phyloP scores from a whole-genome alignment of 148 eudicot species.

The Nyssa sinensis region DNA sequence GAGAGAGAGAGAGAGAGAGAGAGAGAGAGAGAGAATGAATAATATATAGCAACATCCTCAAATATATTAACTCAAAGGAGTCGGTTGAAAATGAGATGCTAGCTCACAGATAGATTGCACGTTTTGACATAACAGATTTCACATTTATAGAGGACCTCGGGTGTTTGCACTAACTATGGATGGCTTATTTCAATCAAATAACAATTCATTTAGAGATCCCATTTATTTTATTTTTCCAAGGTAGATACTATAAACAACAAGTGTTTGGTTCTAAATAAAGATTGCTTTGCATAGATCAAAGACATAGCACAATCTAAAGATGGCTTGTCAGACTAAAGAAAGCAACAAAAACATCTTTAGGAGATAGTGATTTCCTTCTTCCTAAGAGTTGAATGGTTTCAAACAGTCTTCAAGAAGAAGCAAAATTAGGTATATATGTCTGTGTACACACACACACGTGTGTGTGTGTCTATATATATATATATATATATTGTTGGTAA shows the following conservation, averaged over 20 bases:
- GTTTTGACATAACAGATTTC: background rate
- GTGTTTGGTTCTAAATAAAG: slow-evolving; percentile 1
- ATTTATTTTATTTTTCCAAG: background rate
- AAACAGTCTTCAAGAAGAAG: too few species aligned
- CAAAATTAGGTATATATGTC: too few species aligned
- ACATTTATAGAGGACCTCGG: background rate
- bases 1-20: too few species aligned
- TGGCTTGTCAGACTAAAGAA: too few species aligned
- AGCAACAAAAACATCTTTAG: too few species aligned
- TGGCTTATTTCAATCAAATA: background rate
- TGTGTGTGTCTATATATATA: too few species aligned
- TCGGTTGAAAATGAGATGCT: background rate
- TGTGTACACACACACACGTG: too few species aligned
- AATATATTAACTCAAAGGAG: too few species aligned
- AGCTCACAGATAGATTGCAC: background rate
- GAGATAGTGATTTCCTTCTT: too few species aligned
- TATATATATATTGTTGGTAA: too few species aligned
- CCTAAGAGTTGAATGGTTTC: too few species aligned
- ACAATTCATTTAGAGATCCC: background rate
- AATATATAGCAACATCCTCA: background rate
- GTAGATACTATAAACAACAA: background rate
- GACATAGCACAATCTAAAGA: background rate
- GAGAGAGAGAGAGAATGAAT: too few species aligned
- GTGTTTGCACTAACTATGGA: background rate
- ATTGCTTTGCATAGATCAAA: background rate